These are phyloP conservation scores for Colletotrichum cuscutae DNA, from an alignment of 2,329 filamentous ascomycete genomes.

Conservation along the genomic window DNA sequence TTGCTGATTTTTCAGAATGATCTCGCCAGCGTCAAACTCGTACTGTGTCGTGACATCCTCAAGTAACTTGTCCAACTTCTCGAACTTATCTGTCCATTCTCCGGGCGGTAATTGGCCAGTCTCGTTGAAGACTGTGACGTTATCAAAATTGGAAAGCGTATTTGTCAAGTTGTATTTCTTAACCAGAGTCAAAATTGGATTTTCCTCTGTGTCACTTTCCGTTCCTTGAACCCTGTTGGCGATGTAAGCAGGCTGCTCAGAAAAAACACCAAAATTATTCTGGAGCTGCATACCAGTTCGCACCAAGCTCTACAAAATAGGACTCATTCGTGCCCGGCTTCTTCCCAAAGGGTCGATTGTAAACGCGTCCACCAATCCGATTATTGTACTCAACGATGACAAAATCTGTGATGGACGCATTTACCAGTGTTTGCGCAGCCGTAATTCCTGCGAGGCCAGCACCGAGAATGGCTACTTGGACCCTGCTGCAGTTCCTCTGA, in stretches of 20 bases:
- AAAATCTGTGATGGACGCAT: constrained; percentile 71
- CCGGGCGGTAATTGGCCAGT: constrained; percentile 63
- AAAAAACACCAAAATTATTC: not conserved
- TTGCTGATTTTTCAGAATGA: constrained; percentile 69
- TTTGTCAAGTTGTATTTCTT: constrained; percentile 68
- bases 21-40: constrained; percentile 63
- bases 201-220: constrained; percentile 50
- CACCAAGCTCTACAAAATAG: constrained; percentile 71
- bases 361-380: constrained; percentile 70
- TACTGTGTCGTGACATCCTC: constrained; percentile 55
- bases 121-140: constrained; percentile 69
- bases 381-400: constrained; percentile 72
- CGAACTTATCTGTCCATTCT: constrained; percentile 60
- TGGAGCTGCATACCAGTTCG: constrained; percentile 65
- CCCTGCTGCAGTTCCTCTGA: constrained; percentile 41
- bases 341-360: constrained; percentile 66
- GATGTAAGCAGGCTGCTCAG: not conserved
- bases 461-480: constrained; percentile 58
- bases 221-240: constrained; percentile 28
- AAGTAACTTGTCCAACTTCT: too few species aligned
- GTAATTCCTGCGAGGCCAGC: constrained; percentile 72
- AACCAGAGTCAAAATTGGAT: constrained; percentile 71
- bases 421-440: constrained; percentile 70
- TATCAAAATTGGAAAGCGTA: constrained; percentile 66
- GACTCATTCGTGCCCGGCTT: constrained; percentile 56